Conservation (phyloP, 164 flowering plant species). For the Cinnamomum micranthum region DNA sequence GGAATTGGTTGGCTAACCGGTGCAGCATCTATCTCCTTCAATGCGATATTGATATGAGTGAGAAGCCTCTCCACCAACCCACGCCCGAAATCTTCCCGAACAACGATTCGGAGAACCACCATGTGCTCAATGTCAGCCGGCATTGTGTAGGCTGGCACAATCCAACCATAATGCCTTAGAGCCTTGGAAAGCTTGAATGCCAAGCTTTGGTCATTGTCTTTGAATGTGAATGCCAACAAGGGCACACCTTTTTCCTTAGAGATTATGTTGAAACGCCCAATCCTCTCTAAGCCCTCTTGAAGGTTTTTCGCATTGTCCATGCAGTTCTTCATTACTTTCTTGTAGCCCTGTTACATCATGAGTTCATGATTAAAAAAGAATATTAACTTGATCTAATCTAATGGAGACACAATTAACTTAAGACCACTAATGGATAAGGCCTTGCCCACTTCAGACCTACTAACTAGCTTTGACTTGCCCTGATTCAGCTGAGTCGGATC, state of each 20-base stretch:
- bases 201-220: constrained; percentile 16
- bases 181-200: constrained; percentile 23
- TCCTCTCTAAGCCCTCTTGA: constrained; percentile 20
- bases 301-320: constrained; percentile 19
- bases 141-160: constrained; percentile 28
- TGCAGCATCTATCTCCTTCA: constrained; percentile 9
- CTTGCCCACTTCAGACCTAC: no score
- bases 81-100: constrained; percentile 23
- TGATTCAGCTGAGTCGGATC: no score
- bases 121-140: constrained; percentile 21
- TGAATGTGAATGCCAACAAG: constrained; percentile 27
- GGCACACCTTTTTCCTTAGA: constrained; percentile 27
- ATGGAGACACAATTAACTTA: no score
- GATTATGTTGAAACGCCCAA: constrained; percentile 20
- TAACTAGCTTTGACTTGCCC: no score
- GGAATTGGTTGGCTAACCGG: not conserved
- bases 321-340: constrained; percentile 26
- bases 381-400: no score
- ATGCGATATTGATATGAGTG: constrained; percentile 7
- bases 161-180: constrained; percentile 26
- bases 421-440: no score
- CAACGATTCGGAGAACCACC: constrained; percentile 19
- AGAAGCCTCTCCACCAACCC: constrained; percentile 20
- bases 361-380: no score
- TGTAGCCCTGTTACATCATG: constrained; percentile 18